A percentile compares a stretch with the other conserved stretches of the same genome.
phyloP scores from a whole-genome alignment of 306 rosid genomes.

The Clitoria ternatea region DNA sequence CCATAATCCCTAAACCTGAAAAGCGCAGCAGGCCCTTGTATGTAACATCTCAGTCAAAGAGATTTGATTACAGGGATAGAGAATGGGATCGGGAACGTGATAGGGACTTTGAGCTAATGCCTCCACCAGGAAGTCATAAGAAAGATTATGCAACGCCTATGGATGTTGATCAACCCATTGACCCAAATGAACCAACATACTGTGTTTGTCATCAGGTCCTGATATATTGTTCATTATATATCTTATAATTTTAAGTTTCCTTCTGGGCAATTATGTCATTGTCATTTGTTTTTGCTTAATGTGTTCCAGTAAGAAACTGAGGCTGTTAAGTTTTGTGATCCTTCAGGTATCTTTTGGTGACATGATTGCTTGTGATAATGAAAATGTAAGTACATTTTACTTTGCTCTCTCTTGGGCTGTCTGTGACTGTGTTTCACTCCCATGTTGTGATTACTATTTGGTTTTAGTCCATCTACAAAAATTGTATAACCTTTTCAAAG shows the following conservation, averaged over 20 bases:
- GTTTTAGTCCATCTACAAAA: neutral
- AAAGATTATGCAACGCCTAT: constrained; percentile 65
- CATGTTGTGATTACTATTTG: constrained; percentile 5
- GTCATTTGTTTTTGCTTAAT: constrained; percentile 26
- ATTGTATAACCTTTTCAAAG: neutral
- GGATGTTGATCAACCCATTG: constrained; percentile 90
- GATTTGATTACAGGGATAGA: constrained; percentile 75
- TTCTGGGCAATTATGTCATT: constrained; percentile 1
- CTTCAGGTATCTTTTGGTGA: constrained; percentile 91
- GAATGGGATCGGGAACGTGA: constrained; percentile 97
- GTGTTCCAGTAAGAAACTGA: constrained; percentile 25
- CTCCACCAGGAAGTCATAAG: constrained; percentile 92
- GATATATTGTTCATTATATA: constrained; percentile 12
- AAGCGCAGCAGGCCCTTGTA: constrained; percentile 62
- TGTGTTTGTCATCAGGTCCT: constrained; percentile 96
- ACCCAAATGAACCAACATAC: constrained; percentile 95
- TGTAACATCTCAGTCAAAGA: constrained; percentile 74
- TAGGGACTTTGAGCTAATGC: constrained; percentile 96
- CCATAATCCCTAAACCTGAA: constrained; percentile 69
- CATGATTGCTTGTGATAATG: constrained; percentile 97
- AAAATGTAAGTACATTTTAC: constrained; percentile 60
- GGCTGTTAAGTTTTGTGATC: constrained; percentile 22
- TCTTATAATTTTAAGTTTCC: constrained; percentile 8
- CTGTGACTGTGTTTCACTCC: neutral
- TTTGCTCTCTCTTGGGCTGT: constrained; percentile 14